Evolutionary conservation across 257 asterid species (phyloP).

Genomic region (Asclepias syriaca): DNA sequence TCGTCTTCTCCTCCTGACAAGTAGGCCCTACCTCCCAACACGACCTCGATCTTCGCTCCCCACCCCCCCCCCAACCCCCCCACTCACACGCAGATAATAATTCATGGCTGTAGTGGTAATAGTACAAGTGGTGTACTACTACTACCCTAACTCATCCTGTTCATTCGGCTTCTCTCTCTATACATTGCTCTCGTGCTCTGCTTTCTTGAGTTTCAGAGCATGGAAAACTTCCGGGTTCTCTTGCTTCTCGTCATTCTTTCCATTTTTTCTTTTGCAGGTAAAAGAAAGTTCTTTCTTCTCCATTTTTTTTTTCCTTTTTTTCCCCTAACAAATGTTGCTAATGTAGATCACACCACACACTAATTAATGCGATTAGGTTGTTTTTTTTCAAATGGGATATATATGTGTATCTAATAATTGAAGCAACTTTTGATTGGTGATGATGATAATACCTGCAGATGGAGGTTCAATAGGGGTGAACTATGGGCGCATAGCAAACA

Average conservation of each 20-base stretch:
- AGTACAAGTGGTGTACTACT: background rate
- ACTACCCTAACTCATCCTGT: background rate
- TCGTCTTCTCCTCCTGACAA: background rate
- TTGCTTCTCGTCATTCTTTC: conserved; percentile 17
- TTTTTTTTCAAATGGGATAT: background rate
- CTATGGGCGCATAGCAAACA: conserved; percentile 77
- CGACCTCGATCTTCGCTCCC: background rate
- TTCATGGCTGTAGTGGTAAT: too few species aligned
- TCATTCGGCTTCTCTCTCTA: background rate
- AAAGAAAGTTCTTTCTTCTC: background rate
- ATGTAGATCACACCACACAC: background rate
- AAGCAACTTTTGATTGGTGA: background rate
- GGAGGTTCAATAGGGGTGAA: conserved; percentile 70
- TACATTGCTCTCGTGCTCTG: background rate
- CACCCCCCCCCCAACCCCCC: background rate
- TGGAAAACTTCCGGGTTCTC: conserved; percentile 28
- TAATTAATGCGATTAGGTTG: background rate
- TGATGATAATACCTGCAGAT: conserved; percentile 13
- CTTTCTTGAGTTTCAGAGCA: conserved; percentile 12
- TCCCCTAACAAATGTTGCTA: too few species aligned
- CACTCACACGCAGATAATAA: too few species aligned
- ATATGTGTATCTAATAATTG: background rate
- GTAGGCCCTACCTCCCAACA: conserved; percentile 13
- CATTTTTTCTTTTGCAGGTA: conserved; percentile 27
- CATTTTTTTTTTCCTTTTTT: background rate